phyloP scores from a whole-genome alignment of 2,329 filamentous ascomycete genomes.

The Calycina marina region DNA sequence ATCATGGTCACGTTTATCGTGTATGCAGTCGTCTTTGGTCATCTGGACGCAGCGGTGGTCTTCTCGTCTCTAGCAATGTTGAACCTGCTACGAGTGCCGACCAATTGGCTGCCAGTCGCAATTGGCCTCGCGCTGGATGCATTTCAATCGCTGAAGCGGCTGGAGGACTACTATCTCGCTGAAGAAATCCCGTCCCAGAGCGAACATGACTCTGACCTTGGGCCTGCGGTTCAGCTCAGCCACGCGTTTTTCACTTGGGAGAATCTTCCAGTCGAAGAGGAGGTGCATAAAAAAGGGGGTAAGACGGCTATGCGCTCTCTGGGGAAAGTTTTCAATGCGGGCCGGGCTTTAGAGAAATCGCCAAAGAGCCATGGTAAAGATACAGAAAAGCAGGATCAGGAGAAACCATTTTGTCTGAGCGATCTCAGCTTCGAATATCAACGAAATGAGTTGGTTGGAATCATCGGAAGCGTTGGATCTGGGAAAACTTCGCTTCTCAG shows the following conservation, averaged over 20 bases:
- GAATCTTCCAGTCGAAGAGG: not conserved
- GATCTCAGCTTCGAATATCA: slow-evolving; percentile 26
- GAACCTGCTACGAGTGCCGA: slow-evolving; percentile 72
- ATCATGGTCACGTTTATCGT: slow-evolving; percentile 90
- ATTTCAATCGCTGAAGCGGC: slow-evolving; percentile 63
- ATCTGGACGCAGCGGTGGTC: slow-evolving; percentile 55
- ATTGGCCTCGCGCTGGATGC: slow-evolving; percentile 79
- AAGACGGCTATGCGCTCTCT: too few relatives aligned
- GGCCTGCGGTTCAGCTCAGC: slow-evolving; percentile 1
- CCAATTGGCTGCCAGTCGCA: slow-evolving; percentile 74
- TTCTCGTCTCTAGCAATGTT: slow-evolving; percentile 88
- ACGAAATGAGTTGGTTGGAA: slow-evolving; percentile 36
- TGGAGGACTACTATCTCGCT: slow-evolving; percentile 69
- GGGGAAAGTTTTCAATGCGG: too few relatives aligned
- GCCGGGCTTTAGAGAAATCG: too few relatives aligned
- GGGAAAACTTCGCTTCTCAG: slow-evolving; percentile 51
- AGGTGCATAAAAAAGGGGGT: not conserved
- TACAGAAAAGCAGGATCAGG: not conserved
- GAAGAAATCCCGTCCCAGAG: slow-evolving; percentile 72
- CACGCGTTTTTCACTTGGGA: slow-evolving; percentile 6
- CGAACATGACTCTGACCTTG: slow-evolving; percentile 69
- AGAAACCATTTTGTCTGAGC: not conserved
- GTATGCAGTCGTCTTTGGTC: slow-evolving; percentile 47
- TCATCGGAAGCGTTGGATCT: slow-evolving; percentile 41
- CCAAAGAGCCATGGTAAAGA: not conserved